Percentiles rank a stretch among this genome's conserved stretches.
These are phyloP conservation scores for Cyberlindnera suaveolens DNA, from an alignment of 805 yeast species.

Conservation along the genomic window DNA sequence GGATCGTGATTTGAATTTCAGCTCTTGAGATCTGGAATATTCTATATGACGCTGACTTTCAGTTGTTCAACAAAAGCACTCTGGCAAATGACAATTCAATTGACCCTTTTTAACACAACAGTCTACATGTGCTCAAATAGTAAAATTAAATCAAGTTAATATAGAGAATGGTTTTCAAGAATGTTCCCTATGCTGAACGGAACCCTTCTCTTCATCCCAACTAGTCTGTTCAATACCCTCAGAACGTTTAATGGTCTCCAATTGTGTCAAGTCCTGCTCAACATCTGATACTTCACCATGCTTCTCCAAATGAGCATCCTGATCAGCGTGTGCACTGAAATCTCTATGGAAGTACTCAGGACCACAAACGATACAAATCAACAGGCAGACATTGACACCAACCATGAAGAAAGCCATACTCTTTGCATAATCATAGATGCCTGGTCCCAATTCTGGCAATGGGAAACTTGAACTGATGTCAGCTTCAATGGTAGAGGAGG, in stretches of 20 bases:
- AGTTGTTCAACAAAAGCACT: too few relatives aligned
- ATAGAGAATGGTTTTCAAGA: not conserved
- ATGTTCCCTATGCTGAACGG: too few relatives aligned
- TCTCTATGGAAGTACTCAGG: constrained; percentile 46
- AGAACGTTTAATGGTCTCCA: not conserved
- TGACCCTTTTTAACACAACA: too few relatives aligned
- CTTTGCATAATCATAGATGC: constrained; percentile 52
- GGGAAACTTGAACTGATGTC: constrained; percentile 22
- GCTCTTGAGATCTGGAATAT: too few relatives aligned
- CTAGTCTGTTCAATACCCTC: not conserved
- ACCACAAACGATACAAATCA: constrained; percentile 45
- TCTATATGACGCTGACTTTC: too few relatives aligned
- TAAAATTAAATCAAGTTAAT: too few relatives aligned
- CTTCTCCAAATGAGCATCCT: constrained; percentile 14
- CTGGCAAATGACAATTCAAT: too few relatives aligned
- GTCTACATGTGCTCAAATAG: too few relatives aligned
- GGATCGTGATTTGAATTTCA: too few relatives aligned
- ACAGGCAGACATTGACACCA: constrained; percentile 49
- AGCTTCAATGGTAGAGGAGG: constrained; percentile 66
- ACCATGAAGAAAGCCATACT: constrained; percentile 69
- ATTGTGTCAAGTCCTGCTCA: not conserved
- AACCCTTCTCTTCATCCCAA: too few relatives aligned
- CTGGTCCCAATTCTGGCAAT: constrained; percentile 15
- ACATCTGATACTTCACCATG: not conserved
- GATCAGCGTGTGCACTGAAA: constrained; percentile 22